phyloP scores from a whole-genome alignment of 2,329 filamentous ascomycete species.

The Aspergillus sp. region DNA sequence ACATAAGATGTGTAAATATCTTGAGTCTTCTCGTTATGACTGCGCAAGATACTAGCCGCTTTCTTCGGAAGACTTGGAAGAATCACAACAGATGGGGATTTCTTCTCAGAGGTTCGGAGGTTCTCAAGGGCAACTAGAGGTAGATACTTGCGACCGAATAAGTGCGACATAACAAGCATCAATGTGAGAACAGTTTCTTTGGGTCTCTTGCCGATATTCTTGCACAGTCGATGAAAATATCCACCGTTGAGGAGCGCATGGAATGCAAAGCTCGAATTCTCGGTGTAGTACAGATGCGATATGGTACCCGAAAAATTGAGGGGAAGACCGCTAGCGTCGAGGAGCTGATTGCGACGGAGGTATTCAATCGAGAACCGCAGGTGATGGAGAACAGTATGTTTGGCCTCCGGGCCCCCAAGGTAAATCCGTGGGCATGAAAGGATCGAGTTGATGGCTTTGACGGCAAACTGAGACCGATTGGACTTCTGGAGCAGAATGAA shows the following conservation, averaged over 20 bases:
- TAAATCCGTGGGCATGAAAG: constrained; percentile 70
- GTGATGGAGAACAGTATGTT: constrained; percentile 72
- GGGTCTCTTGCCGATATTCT: constrained; percentile 54
- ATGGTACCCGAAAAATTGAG: constrained; percentile 72
- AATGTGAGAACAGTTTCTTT: constrained; percentile 58
- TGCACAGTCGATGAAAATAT: constrained; percentile 68
- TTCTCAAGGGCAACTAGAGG: constrained; percentile 46
- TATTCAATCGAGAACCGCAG: constrained; percentile 81
- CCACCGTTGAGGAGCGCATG: constrained; percentile 71
- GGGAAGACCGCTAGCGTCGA: constrained; percentile 62
- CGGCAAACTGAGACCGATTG: constrained; percentile 62
- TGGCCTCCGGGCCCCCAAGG: constrained; percentile 67
- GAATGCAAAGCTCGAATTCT: constrained; percentile 75
- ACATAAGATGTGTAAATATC: constrained; percentile 69
- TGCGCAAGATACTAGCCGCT: constrained; percentile 58
- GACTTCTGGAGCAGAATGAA: constrained; percentile 69
- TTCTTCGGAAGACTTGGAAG: constrained; percentile 63
- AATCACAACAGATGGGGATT: constrained; percentile 64
- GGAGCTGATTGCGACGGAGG: constrained; percentile 66
- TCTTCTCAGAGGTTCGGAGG: constrained; percentile 51
- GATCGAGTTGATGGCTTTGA: constrained; percentile 64
- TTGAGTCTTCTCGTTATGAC: constrained; percentile 67
- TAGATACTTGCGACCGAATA: constrained; percentile 62
- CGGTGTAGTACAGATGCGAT: constrained; percentile 73
- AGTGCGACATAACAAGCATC: constrained; percentile 68